These are phyloP conservation scores for Apiospora saccharicola DNA, from an alignment of 2,329 filamentous ascomycete genomes.

Conservation along the genomic window DNA sequence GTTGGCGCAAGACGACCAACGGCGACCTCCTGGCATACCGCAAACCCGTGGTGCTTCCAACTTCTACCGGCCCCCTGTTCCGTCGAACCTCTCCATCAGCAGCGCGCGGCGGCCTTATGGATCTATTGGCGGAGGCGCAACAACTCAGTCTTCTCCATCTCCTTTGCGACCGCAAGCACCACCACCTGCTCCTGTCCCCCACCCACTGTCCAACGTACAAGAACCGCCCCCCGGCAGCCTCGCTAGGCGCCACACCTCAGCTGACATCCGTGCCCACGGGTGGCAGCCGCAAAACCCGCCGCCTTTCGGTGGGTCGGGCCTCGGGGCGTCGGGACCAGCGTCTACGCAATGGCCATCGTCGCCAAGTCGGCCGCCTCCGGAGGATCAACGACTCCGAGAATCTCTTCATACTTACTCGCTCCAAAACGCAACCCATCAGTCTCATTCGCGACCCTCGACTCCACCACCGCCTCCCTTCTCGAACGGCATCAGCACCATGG, in stretches of 20 bases:
- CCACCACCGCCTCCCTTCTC: slow-evolving; percentile 60
- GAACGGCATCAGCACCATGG: slow-evolving; percentile 58
- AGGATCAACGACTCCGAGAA: slow-evolving; percentile 65
- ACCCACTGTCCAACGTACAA: slow-evolving; percentile 44
- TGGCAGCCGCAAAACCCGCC: slow-evolving; percentile 68
- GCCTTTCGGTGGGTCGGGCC: slow-evolving; percentile 72
- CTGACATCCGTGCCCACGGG: slow-evolving; percentile 90
- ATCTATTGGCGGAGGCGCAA: slow-evolving; percentile 77
- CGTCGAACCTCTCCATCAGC: slow-evolving; percentile 79
- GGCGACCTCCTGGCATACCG: slow-evolving; percentile 73
- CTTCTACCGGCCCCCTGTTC: slow-evolving; percentile 79
- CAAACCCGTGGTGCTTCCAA: slow-evolving; percentile 61
- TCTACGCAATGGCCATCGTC: slow-evolving; percentile 63
- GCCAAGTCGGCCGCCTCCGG: slow-evolving; percentile 56
- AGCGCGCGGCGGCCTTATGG: slow-evolving; percentile 81
- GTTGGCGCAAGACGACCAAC: slow-evolving; percentile 82
- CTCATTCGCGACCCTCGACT: slow-evolving; percentile 59
- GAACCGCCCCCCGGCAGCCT: slow-evolving; percentile 73
- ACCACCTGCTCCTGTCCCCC: slow-evolving; percentile 4
- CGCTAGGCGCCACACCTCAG: slow-evolving; percentile 87
- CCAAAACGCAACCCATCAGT: slow-evolving; percentile 43
- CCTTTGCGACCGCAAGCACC: slow-evolving; percentile 71
- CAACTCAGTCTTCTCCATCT: slow-evolving; percentile 74
- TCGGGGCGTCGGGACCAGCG: slow-evolving; percentile 67
- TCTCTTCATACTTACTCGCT: slow-evolving; percentile 64